Base-by-base conservation (phyloP, 495 filamentous ascomycete species). In the Trypethelium eluteriae region DNA sequence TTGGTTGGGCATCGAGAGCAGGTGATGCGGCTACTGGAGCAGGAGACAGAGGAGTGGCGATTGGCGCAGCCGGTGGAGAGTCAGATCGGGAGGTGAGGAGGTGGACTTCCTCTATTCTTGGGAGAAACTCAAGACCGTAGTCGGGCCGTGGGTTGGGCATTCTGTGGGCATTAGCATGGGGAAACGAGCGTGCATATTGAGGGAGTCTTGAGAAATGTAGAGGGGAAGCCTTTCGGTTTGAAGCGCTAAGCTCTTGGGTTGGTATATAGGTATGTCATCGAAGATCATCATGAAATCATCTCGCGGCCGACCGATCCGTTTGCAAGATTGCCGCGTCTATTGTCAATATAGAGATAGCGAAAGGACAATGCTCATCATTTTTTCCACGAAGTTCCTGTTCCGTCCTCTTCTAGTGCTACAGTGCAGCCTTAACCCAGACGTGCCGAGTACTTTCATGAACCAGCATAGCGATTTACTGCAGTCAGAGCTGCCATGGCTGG, bases 41-140 rank as follows among this genome's bases (percentile, higher is more conserved):
- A 66, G 47, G 67, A 71, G 49, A 77, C 74, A 18, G 67, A 49
- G 34, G 73, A 73, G n/a, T 76, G 70, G 71, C 39, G 71, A 34
- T 5, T 53, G 49, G 11, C 11, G 49, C 49, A 53, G 49, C 49
- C 49, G 25, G 34, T 34, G 38, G 36, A 16, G 46, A 47, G 47
- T 32, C 65, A 56, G 34, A 39, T 34, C 38, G 49, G 16, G 67
- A 69, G 44, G 64, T 47, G 68, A 65, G 14, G 64, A 62, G 9
- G 68, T 64, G 41, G 62, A 44, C 5, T 53, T 18, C 49, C 18
- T 25, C 18, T 44, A 44, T 14, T 14, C 7, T 44, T 14, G 14
- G 25, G 25, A 25, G 25, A 25, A 25, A 25, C 25, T 25, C 25
- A 25, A 25, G 25, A 25, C 25, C 25, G 25, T 25, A 25, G 25